phyloP scores from a whole-genome alignment of 176 grass and related monocot species.

The Oryza australiensis region DNA sequence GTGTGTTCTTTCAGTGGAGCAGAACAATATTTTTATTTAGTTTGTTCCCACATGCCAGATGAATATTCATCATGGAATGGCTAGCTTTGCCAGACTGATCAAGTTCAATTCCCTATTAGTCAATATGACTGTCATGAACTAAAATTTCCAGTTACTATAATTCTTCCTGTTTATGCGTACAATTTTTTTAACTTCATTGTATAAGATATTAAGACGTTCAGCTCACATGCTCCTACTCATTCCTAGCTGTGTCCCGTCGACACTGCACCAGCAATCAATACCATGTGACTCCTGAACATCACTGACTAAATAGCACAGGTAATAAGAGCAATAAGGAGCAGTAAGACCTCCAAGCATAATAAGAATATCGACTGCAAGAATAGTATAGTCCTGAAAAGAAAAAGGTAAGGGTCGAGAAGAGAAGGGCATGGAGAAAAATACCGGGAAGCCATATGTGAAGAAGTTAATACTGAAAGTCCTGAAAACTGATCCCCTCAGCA shows the following conservation, averaged over 20 bases:
- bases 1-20: no score
- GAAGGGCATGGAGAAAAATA: conserved; percentile 45
- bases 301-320: not conserved
- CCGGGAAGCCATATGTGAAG: conserved; percentile 98
- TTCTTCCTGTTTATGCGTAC: not conserved
- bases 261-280: not conserved
- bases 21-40: no score
- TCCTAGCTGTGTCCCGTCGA: not conserved
- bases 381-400: not conserved
- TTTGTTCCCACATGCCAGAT: not conserved
- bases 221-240: not conserved
- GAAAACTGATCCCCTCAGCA: conserved; percentile 72
- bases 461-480: conserved; percentile 92
- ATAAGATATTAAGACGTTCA: not conserved
- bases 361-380: conserved; percentile 31
- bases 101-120: not conserved
- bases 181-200: not conserved
- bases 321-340: conserved; percentile 2
- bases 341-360: conserved; percentile 10
- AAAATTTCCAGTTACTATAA: not conserved
- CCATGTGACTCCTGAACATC: not conserved
- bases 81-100: not conserved
- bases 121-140: conserved; percentile 2
- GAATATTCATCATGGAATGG: not conserved
- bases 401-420: conserved; percentile 4